phyloP scores from a whole-genome alignment of 805 yeast species.

The Torulaspora quercuum region DNA sequence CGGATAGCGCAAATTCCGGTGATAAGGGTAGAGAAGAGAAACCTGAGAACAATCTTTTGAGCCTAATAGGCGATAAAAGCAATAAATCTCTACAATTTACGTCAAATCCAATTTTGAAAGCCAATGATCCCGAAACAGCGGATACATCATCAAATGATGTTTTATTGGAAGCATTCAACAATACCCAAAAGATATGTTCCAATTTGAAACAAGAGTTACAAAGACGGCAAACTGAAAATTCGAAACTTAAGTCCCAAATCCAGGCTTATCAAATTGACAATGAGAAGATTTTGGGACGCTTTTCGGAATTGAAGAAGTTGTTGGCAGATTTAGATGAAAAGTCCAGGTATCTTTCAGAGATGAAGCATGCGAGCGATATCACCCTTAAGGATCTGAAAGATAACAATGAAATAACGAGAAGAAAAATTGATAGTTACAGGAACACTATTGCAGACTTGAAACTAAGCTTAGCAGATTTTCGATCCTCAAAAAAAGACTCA shows the following conservation, averaged over 20 bases:
- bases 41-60: neutral
- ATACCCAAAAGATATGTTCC: conserved; percentile 39
- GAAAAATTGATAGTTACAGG: conserved; percentile 22
- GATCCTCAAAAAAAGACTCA: conserved; percentile 22
- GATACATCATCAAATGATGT: conserved; percentile 37
- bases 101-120: neutral
- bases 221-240: conserved; percentile 28
- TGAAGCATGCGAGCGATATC: conserved; percentile 25
- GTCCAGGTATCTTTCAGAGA: conserved; percentile 22
- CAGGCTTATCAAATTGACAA: conserved; percentile 24
- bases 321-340: conserved; percentile 26
- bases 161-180: conserved; percentile 40
- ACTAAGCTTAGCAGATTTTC: conserved; percentile 26
- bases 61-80: neutral
- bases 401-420: conserved; percentile 21
- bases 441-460: conserved; percentile 25
- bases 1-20: neutral
- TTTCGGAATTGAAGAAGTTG: conserved; percentile 26
- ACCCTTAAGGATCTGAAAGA: conserved; percentile 24
- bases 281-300: conserved; percentile 21
- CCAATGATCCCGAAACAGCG: conserved; percentile 4
- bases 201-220: conserved; percentile 36
- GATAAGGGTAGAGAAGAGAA: neutral
- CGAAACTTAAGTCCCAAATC: conserved; percentile 28
- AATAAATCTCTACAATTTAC: neutral